phyloP scores from a whole-genome alignment of 257 asterid species.

The Penstemon eatonii region DNA sequence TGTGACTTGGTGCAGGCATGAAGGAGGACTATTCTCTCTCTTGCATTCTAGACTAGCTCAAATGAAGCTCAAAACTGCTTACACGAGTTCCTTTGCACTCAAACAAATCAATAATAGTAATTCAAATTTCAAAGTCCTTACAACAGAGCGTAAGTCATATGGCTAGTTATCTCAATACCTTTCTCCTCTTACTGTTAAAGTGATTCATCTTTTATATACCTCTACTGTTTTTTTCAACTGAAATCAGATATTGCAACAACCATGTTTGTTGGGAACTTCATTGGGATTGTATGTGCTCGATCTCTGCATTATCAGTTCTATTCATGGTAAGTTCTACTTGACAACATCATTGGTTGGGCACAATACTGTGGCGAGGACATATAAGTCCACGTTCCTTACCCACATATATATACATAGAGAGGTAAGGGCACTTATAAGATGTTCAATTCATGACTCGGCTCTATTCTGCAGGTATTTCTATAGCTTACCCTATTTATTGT shows the following conservation, averaged over 20 bases:
- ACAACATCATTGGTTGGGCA: background rate
- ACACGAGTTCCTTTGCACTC: constrained; percentile 37
- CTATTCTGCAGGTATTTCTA: background rate
- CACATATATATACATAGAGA: no score
- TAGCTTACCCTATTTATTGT: background rate
- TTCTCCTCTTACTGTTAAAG: constrained; percentile 1
- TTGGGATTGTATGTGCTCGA: background rate
- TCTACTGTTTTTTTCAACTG: constrained; percentile 14
- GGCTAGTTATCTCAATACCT: background rate
- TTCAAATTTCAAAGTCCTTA: constrained; percentile 41
- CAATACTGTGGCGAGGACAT: background rate
- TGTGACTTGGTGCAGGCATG: constrained; percentile 58
- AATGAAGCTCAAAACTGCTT: constrained; percentile 38
- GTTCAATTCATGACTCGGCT: background rate
- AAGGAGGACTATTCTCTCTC: constrained; percentile 67
- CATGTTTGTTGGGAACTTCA: background rate
- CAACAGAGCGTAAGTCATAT: constrained; percentile 64
- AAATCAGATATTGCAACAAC: constrained; percentile 19
- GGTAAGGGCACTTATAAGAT: background rate
- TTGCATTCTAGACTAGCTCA: constrained; percentile 45
- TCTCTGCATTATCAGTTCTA: background rate
- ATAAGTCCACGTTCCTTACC: background rate
- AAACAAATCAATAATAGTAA: constrained; percentile 26
- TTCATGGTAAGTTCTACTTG: background rate
- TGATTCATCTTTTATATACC: background rate